These are phyloP conservation scores for Filobasidium floriforme DNA, from an alignment of 768 basidiomycete species.

Conservation along the genomic window DNA sequence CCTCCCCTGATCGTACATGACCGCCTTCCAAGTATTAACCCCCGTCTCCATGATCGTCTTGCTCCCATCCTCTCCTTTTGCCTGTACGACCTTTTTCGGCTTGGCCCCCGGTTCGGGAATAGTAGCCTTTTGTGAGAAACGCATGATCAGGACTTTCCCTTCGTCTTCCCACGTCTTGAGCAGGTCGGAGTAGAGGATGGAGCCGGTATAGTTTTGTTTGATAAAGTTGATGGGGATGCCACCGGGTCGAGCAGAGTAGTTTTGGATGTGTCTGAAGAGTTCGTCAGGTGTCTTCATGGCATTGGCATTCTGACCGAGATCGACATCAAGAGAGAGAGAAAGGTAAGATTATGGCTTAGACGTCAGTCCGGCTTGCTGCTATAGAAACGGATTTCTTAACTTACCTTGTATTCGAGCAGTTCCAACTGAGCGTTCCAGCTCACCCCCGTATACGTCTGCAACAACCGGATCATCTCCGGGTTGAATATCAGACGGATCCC, in stretches of 20 bases:
- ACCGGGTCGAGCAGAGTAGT: slow-evolving; percentile 21
- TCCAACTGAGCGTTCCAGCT: slow-evolving; percentile 6
- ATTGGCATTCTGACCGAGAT: slow-evolving; percentile 11
- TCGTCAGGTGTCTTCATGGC: slow-evolving; percentile 10
- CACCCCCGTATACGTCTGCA: slow-evolving; percentile 2
- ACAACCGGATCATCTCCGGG: slow-evolving; percentile 4
- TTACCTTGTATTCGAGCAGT: slow-evolving; percentile 23
- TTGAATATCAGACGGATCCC: slow-evolving; percentile 1
- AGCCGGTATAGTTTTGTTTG: slow-evolving; percentile 14
- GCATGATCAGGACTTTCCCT: slow-evolving; percentile 26
- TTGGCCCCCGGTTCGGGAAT: slow-evolving; percentile 20
- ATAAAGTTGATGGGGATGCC: slow-evolving; percentile 20
- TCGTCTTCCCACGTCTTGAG: slow-evolving; percentile 17
- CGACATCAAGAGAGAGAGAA: too few relatives aligned
- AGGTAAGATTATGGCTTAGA: too few relatives aligned
- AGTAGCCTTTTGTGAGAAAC: slow-evolving; percentile 16
- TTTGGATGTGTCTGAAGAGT: slow-evolving; percentile 18
- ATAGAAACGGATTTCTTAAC: neutral
- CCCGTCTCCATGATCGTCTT: slow-evolving; percentile 25
- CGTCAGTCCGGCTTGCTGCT: too few relatives aligned
- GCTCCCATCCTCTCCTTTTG: slow-evolving; percentile 14
- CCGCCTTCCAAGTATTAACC: slow-evolving; percentile 15
- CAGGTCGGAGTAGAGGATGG: slow-evolving; percentile 8
- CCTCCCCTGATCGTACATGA: slow-evolving; percentile 19
- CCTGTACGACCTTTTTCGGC: slow-evolving; percentile 11